Base-by-base conservation (phyloP, 2,329 filamentous ascomycete genomes). In the Pseudogymnoascus sp. region DNA sequence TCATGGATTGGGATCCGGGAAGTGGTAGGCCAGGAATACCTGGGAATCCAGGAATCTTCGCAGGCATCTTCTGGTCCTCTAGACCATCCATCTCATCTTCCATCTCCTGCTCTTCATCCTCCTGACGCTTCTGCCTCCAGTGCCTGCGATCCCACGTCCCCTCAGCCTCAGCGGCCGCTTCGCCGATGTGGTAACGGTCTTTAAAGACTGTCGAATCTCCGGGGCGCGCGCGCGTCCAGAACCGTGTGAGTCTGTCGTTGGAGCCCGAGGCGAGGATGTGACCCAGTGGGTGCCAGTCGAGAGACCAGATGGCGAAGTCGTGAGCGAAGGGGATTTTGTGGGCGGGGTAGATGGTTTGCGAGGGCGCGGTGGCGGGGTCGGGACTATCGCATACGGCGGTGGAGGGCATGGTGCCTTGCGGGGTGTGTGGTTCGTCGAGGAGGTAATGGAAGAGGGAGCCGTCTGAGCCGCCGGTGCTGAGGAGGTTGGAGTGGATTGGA, bases 231-330 rank as follows among this genome's bases (percentile, higher is more conserved):
- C 94, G 87, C 3, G 92, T 92, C 94, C 94, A 99, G 78, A 99
- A 99, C 59, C 94, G 87, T 2, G 94, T 97, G 66, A 96, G 92
- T 42, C 94, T 88, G 74, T 99, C 94, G 74, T 99, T 97, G 10
- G 92, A 96, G 11, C 94, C 94, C 1, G 93, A 96, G 0, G 92
- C 92, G 6, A 99, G 83, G 66, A 99, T 93, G 72, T 99, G 94
- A 28, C 94, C 94, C 0, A 97, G 82, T 0, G 94, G 94, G 73
- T 99, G 94, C 92, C 94, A 99, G 77, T 97, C 92, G 60, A 99
- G 83, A 16, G 92, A 96, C 94, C 94, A 99, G 67, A 99, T 94
- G 16, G 92, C 91, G 73, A 92, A 95, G 69, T 96, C 90, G 74
- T 99, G 94, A 0, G 94, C 94, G 71, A 88, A 93, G 6, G 89